Evolutionary conservation across 495 filamentous ascomycete genomes (phyloP), one percentile per base, ranked within the genome.

Genomic region (Immersiella caudata): DNA sequence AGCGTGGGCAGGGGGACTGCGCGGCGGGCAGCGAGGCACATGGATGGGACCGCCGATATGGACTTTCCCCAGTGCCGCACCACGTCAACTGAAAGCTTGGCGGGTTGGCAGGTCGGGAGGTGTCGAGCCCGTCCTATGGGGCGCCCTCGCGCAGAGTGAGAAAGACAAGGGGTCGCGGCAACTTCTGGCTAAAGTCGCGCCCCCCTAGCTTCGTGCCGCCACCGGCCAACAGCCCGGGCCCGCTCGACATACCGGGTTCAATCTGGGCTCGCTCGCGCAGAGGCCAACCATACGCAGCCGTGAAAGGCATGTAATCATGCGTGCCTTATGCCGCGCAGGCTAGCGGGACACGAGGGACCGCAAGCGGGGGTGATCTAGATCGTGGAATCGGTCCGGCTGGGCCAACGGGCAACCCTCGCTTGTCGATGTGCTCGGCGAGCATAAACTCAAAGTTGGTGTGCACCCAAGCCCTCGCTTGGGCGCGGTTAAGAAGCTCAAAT

Each of bases 151-250:
- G 57, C 26, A 14, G 40, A 46, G 40, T 36, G 57, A n/a, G n/a
- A n/a, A 36, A 27, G 50, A 8, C 50, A 27, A 57, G 27, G n/a
- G 49, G 58, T 46, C n/a, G n/a, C n/a, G 50, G 58, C 11, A 62
- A 55, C 49, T 67, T 67, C 65, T 67, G 65, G 65, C 65, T 67
- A 67, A 67, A 67, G 58, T 67, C 65, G n/a, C 46, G 18, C 16
- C 46, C 46, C 46, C 29, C 57, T 35, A 62, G 58, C 46, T 33
- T 55, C 35, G 40, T 62, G 29, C 60, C 60, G 35, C 56, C 20
- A 52, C 65, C 59, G 55, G 33, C 49, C 59, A 62, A 50, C 20
- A 7, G 22, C n/a, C 35, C 54, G 33, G 36, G 35, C 64, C 24
- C 56, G 52, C 62, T 65, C 27, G 51, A 66, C 60, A 66, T 59